A percentile compares a stretch with the other conserved stretches of the same genome.
These are phyloP conservation scores for Penicillium capsulatum DNA, from an alignment of 2,329 filamentous ascomycete genomes.

Conservation along the genomic window DNA sequence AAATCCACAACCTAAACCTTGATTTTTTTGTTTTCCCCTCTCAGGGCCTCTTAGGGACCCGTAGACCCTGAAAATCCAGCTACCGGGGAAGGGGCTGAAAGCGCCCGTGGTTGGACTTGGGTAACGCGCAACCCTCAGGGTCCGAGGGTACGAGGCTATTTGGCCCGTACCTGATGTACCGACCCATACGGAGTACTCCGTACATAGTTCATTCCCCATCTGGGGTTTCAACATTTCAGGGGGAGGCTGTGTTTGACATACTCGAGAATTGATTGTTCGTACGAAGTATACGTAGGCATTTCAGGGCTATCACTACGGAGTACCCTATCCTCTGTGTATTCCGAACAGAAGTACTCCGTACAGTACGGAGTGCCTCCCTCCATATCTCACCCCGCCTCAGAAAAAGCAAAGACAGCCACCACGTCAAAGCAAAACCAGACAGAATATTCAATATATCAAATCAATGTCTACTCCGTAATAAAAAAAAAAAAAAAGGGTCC, in stretches of 20 bases:
- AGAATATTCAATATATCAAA: too few species aligned
- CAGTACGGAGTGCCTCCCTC: too few species aligned
- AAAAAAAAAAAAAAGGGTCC: slow-evolving; percentile 6
- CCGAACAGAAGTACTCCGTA: too few species aligned
- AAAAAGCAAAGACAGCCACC: too few species aligned
- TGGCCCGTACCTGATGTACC: too few species aligned
- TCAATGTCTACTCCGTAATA: not conserved
- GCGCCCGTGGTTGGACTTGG: not conserved
- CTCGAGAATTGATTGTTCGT: too few species aligned
- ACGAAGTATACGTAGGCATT: too few species aligned
- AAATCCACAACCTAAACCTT: slow-evolving; percentile 13
- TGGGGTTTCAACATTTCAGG: slow-evolving; percentile 19
- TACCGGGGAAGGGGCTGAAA: not conserved
- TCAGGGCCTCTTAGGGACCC: slow-evolving; percentile 5
- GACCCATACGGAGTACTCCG: not conserved
- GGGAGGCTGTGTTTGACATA: slow-evolving; percentile 26
- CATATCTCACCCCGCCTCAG: too few species aligned
- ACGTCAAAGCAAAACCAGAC: too few species aligned
- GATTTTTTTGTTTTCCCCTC: slow-evolving; percentile 6
- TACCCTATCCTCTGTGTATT: too few species aligned
- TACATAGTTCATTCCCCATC: not conserved
- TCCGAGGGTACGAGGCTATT: too few species aligned
- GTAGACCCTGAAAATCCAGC: slow-evolving; percentile 21
- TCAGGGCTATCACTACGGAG: too few species aligned
- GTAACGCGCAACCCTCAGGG: not conserved